Percentiles rank a stretch among this genome's conserved stretches.
Evolutionary conservation across 139 green algal species (phyloP).

Genomic region (Asterochloris sp.): DNA sequence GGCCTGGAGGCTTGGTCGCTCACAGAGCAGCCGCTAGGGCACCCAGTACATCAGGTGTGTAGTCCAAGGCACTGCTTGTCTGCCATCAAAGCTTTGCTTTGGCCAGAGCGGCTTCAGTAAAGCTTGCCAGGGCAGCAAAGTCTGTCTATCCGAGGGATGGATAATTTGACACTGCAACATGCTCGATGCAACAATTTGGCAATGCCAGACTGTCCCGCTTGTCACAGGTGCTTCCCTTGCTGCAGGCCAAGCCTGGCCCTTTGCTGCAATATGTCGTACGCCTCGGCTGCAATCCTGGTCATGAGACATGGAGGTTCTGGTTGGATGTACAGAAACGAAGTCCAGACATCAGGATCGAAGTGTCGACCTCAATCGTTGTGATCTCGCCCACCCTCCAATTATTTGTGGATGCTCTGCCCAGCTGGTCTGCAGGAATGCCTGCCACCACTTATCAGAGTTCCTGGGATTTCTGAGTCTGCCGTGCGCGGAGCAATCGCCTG

Average conservation of each 20-base stretch:
- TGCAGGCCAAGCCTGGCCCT: constrained; percentile 2
- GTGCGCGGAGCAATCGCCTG: too few species aligned
- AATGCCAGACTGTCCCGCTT: too few species aligned
- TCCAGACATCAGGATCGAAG: neutral
- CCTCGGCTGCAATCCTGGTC: constrained; percentile 4
- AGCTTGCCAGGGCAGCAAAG: too few species aligned
- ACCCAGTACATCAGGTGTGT: too few species aligned
- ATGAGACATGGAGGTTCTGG: constrained; percentile 7
- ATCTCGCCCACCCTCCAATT: neutral
- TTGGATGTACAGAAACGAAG: neutral
- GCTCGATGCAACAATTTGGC: too few species aligned
- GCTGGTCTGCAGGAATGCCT: constrained; percentile 2
- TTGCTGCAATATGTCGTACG: constrained; percentile 13
- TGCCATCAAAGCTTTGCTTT: too few species aligned
- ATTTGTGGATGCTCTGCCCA: neutral
- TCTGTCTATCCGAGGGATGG: too few species aligned
- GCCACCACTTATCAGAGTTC: constrained; percentile 12
- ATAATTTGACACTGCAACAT: too few species aligned
- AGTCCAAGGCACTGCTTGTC: too few species aligned
- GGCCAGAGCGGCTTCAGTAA: too few species aligned
- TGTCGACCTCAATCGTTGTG: neutral
- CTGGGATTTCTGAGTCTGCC: neutral
- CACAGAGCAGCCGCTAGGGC: too few species aligned
- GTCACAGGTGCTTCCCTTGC: too few species aligned
- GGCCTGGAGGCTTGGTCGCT: neutral